Evolutionary conservation across 352 stramenopile species (phyloP), one percentile per base, ranked within the genome.

Genomic region (Phytophthora litchii): DNA sequence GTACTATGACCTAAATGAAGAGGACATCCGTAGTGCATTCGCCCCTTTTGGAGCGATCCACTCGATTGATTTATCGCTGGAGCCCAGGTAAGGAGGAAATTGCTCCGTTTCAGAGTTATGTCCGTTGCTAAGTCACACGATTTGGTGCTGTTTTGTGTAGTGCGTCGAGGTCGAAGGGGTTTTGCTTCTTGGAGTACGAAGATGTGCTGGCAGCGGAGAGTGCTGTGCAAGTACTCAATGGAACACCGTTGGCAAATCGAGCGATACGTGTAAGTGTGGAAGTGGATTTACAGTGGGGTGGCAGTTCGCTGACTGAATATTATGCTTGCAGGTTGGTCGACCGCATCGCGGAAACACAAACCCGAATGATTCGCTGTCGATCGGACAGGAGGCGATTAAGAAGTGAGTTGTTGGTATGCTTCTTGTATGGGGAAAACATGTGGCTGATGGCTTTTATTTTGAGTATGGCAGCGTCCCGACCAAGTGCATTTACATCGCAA

Each of bases 131-230:
- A 60, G 36, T n/a, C 21, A 20, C n/a, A 27, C 23, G 5, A 27
- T 27, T 49, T 16, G 7, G 5, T 51, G 29, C 52, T 40, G 29
- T 12, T 65, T 19, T 57, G 32, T 23, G 40, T 29, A 92, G 83
- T 16, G 73, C 74, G 4, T 73, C 69, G 8, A 76, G 83, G 21
- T 92, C 83, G 8, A 92, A 92, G 55, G 83, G 83, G 0, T 92
- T 91, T 44, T 92, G 83, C 60, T 92, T 92, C 55, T 66, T 92
- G 50, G 83, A 92, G 49, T 92, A 88, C 32, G 79, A 92, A 38
- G 83, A 92, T 40, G 79, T 91, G n/a, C 54, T 92, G 43, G 83
- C 83, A 32, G 83, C 83, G 7, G 83, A 92, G 44, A 91, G 77
- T 36, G 83, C 81, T 0, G 81, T 92, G 32, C 83, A 92, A 67